Percentiles rank a stretch among this genome's conserved stretches.
Conservation (phyloP, 306 rosid genomes). For the Sophora flavescens region DNA sequence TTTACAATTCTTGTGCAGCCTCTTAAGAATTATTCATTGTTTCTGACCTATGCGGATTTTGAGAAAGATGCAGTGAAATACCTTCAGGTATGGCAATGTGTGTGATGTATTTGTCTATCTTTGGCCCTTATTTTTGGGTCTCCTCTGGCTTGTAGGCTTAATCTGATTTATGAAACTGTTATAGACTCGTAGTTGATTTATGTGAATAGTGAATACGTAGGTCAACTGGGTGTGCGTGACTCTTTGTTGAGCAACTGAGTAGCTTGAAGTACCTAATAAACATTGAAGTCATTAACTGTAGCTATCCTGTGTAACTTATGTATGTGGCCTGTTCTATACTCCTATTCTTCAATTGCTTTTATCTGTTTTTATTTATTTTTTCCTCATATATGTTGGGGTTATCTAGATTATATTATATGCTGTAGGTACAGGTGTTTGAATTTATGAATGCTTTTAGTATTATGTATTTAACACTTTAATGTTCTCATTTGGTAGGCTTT, state of each 20-base stretch:
- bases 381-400: not conserved
- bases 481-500: not conserved
- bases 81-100: slow-evolving; percentile 56
- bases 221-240: not conserved
- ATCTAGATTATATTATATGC: too few relatives aligned
- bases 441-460: not conserved
- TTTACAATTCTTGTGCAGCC: slow-evolving; percentile 61
- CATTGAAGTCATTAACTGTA: not conserved
- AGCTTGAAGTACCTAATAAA: slow-evolving; percentile 4
- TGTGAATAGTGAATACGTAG: not conserved
- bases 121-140: not conserved
- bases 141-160: not conserved
- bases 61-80: slow-evolving; percentile 75
- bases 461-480: not conserved
- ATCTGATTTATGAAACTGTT: not conserved
- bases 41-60: slow-evolving; percentile 67
- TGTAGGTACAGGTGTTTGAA: not conserved
- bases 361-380: not conserved
- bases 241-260: slow-evolving; percentile 3
- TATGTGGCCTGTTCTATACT: not conserved
- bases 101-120: not conserved
- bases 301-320: not conserved
- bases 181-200: not conserved
- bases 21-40: slow-evolving; percentile 78
- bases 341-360: not conserved